Base-by-base conservation (phyloP, 2,329 filamentous ascomycete genomes). In the Madurella mycetomatis region DNA sequence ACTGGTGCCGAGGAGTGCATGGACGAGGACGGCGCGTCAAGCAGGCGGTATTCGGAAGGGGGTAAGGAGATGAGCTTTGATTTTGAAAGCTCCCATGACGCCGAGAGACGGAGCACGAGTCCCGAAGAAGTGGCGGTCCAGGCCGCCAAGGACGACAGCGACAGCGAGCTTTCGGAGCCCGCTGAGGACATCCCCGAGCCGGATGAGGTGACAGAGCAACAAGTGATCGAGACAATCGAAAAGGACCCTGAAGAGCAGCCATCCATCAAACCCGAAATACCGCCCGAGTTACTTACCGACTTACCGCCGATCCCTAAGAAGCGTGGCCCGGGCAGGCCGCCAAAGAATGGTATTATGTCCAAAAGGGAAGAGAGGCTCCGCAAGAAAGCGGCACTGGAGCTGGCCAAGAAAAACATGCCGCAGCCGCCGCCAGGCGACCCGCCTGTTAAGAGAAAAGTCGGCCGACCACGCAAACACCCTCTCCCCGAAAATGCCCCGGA, bases 281-380 rank as follows among this genome's bases (percentile, higher is more conserved):
- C 62, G 37, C 63, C 62, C 1, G 63, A 65, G 32, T 55, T 64
- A 15, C 65, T 57, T 4, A 49, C 56, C 30, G 48, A 67, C n/a
- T 58, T 69, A 5, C 70, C 70, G 5, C 60, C 71, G 18, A 71
- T 82, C 31, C 80, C 82, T 30, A 87, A 83, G 70, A 85, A 87
- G 59, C 84, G 88, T 61, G 88, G 88, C 13, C 88, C 88, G 9
- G 88, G 88, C n/a, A 76, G 88, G 50, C 88, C 88, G 17, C 88
- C 88, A 0, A 92, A 92, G 72, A 88, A 92, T 64, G 88, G 88
- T 30, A 80, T 90, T 66, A 89, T 91, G 83, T 92, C 88, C 1
- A 91, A 91, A 70, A 78, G 88, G 53, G 86, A 91, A 64, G 79
- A 85, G 61, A 77, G 83, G 16, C 69, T 84, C 46, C 77, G 84